Evolutionary conservation across 129 eudicot species (phyloP).

Genomic region (Artemisia argyi): DNA sequence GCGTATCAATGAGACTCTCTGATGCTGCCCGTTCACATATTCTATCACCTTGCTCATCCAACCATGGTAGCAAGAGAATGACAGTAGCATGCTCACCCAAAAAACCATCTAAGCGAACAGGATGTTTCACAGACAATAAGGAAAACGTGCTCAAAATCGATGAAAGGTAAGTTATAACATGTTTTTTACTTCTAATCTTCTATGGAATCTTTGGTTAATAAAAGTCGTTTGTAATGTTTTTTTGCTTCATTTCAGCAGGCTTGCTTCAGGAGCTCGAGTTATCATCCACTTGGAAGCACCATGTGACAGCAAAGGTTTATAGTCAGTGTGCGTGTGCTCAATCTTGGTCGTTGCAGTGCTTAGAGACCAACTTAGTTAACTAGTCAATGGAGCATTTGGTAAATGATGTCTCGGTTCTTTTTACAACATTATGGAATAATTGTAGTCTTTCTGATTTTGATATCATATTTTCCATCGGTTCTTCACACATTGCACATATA

Average conservation of each 20-base stretch:
- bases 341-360: background rate
- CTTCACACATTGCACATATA: background rate
- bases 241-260: conserved; percentile 47
- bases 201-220: background rate
- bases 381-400: conserved; percentile 7
- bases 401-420: background rate
- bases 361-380: background rate
- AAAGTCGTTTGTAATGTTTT: conserved; percentile 18
- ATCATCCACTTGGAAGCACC: conserved; percentile 54
- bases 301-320: background rate
- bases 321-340: background rate
- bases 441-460: background rate
- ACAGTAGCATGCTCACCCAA: background rate
- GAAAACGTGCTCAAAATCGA: conserved; percentile 67
- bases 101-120: conserved; percentile 31
- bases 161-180: conserved; percentile 63
- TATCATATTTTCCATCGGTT: background rate
- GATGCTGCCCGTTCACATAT: background rate
- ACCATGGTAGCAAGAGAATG: conserved; percentile 2
- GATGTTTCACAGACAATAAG: conserved; percentile 36
- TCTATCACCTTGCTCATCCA: conserved; percentile 9
- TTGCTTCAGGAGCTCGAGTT: conserved; percentile 87
- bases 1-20: background rate
- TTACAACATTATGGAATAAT: background rate
- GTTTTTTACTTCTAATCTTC: no score